Percentiles rank a stretch among this genome's conserved stretches.
phyloP scores from a whole-genome alignment of 1,284 basidiomycete species.

The Trichosporon sp. region DNA sequence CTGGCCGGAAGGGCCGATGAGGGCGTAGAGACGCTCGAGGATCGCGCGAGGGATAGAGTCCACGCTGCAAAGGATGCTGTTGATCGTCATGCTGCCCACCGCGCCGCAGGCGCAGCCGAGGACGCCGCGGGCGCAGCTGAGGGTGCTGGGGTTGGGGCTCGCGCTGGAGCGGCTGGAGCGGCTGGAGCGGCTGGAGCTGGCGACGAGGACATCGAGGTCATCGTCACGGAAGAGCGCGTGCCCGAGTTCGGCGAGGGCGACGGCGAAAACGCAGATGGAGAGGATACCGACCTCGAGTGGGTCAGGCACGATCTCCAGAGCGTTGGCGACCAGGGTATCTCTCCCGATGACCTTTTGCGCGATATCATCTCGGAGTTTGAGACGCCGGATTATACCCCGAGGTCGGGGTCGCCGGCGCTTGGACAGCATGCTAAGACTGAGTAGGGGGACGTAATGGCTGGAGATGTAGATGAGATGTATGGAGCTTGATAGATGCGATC shows the following conservation, averaged over 20 bases:
- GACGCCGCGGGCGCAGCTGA: too few relatives aligned
- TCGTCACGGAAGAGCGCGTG: neutral
- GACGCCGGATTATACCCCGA: neutral
- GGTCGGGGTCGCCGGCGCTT: neutral
- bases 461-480: too few relatives aligned
- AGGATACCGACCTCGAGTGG: conserved; percentile 18
- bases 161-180: too few relatives aligned
- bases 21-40: neutral
- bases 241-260: conserved; percentile 3
- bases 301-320: conserved; percentile 15
- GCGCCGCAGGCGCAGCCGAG: neutral
- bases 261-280: conserved; percentile 8
- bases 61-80: too few relatives aligned
- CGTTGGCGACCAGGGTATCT: neutral
- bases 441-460: too few relatives aligned
- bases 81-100: neutral
- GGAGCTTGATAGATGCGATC: too few relatives aligned
- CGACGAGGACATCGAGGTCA: neutral
- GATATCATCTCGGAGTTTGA: neutral
- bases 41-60: neutral
- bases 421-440: neutral
- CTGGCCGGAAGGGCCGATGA: neutral
- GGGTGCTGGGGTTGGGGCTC: too few relatives aligned
- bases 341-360: neutral
- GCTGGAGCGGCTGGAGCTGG: too few relatives aligned